phyloP scores from a whole-genome alignment of 768 basidiomycete species.

The Paxillus ammoniavirescens region DNA sequence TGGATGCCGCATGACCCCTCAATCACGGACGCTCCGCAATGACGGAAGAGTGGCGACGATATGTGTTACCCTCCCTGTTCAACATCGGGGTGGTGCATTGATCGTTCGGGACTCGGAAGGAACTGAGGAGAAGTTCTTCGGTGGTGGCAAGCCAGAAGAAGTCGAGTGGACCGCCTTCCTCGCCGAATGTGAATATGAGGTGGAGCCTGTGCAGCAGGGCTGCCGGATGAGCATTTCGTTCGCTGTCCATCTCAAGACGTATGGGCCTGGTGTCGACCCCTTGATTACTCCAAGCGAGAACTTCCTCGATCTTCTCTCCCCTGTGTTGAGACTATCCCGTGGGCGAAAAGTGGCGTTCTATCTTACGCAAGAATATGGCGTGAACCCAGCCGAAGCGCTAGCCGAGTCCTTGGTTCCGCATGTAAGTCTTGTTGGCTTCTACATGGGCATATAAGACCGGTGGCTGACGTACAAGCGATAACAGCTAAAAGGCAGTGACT shows the following conservation, averaged over 20 bases:
- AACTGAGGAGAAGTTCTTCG: constrained; percentile 59
- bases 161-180: constrained; percentile 80
- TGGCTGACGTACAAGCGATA: not conserved
- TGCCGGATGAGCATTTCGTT: constrained; percentile 70
- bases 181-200: constrained; percentile 71
- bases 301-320: constrained; percentile 69
- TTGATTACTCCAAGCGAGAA: constrained; percentile 71
- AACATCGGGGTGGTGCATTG: constrained; percentile 67
- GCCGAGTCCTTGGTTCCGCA: constrained; percentile 70
- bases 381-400: constrained; percentile 65
- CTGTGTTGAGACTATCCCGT: constrained; percentile 68
- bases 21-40: constrained; percentile 50
- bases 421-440: constrained; percentile 42
- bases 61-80: constrained; percentile 69
- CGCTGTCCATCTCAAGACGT: constrained; percentile 66
- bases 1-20: constrained; percentile 58
- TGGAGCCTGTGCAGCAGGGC: constrained; percentile 69
- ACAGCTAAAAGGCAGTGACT: constrained; percentile 77
- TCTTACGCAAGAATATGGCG: constrained; percentile 63
- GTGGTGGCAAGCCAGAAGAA: constrained; percentile 58
- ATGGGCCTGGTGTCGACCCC: constrained; percentile 61
- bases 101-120: constrained; percentile 56
- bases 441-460: not conserved
- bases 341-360: constrained; percentile 75
- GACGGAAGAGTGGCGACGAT: constrained; percentile 76